phyloP scores from a whole-genome alignment of 73 alveolate species.

The Effrenium voratum region DNA sequence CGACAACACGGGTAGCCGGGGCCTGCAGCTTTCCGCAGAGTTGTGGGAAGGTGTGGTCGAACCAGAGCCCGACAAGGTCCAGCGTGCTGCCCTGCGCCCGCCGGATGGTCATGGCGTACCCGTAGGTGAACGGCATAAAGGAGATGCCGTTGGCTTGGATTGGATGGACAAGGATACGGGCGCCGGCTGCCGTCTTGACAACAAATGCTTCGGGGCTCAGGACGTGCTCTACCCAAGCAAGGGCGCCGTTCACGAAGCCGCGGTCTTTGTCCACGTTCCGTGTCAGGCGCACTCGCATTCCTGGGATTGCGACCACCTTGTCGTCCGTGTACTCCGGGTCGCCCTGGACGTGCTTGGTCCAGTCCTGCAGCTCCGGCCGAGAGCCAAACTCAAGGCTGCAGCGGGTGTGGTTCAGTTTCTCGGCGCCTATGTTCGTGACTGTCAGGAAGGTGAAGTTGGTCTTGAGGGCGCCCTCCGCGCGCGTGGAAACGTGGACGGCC shows the following conservation, averaged over 20 bases:
- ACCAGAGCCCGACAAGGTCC: background rate
- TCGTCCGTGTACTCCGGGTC: no score
- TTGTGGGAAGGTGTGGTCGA: no score
- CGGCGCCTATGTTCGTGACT: background rate
- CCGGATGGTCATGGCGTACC: constrained; percentile 34
- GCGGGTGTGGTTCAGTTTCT: background rate
- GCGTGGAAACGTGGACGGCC: no score
- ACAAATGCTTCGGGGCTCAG: background rate
- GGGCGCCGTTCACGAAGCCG: constrained; percentile 14
- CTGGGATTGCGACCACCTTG: background rate
- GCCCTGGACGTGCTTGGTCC: no score
- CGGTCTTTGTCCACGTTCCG: constrained; percentile 7
- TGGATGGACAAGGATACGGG: background rate
- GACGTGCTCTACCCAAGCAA: background rate
- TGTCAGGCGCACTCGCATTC: background rate
- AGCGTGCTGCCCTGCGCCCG: constrained; percentile 43
- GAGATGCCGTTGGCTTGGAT: background rate
- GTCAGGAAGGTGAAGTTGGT: background rate
- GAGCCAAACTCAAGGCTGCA: no score
- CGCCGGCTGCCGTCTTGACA: background rate
- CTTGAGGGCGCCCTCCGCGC: no score
- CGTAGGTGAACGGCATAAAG: background rate
- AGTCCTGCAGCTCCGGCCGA: no score
- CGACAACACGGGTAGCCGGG: no score
- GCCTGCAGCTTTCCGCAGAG: no score